A percentile compares a stretch with the other conserved stretches of the same genome.
Evolutionary conservation across 2,329 filamentous ascomycete species (phyloP).

Genomic region (Cladorrhinum sp.): DNA sequence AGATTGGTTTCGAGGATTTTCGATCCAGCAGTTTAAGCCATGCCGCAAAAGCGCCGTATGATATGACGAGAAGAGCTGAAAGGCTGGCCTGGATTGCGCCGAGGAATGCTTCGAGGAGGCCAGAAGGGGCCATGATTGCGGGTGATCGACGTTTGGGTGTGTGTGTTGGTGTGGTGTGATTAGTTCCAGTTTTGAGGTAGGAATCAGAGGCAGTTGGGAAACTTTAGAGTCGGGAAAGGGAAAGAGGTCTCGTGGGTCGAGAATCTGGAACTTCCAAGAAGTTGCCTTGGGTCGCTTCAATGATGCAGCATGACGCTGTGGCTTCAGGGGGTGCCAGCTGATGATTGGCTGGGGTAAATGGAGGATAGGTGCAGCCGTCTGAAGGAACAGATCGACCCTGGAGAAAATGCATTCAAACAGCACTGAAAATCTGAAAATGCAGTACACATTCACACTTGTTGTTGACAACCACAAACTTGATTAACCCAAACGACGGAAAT

Average conservation of each 20-base stretch:
- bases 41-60: constrained; percentile 42
- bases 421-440: no score
- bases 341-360: not conserved
- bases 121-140: constrained; percentile 15
- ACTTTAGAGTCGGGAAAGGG: not conserved
- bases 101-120: constrained; percentile 37
- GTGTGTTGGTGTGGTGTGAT: not conserved
- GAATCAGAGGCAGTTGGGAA: not conserved
- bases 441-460: no score
- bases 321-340: not conserved
- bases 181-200: no score
- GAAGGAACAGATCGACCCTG: not conserved
- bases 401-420: no score
- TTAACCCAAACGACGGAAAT: no score
- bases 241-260: not conserved
- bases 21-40: constrained; percentile 38
- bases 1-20: constrained; percentile 39
- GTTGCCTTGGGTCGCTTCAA: not conserved
- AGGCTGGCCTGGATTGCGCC: constrained; percentile 46
- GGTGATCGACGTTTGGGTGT: not conserved
- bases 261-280: not conserved
- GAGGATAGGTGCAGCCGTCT: no score
- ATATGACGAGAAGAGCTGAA: constrained; percentile 46
- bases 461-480: no score
- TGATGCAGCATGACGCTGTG: not conserved